Conservation (phyloP, 1,139 yeast species). For the Geotrichum candidum region DNA sequence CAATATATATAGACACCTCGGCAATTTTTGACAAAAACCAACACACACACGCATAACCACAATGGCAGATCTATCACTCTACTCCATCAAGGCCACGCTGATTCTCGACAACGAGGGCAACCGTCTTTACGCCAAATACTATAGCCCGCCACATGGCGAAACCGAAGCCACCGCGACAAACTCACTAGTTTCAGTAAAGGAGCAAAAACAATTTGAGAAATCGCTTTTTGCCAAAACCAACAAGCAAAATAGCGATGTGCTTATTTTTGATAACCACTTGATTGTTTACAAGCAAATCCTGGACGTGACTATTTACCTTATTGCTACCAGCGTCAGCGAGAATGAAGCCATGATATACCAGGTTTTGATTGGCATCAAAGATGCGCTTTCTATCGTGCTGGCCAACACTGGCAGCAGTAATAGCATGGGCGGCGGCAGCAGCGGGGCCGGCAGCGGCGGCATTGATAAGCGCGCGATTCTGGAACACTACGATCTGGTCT, state of each 20-base stretch:
- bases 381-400: slow-evolving; percentile 71
- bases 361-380: slow-evolving; percentile 70
- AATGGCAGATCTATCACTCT: slow-evolving; percentile 39
- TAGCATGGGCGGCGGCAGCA: slow-evolving; percentile 31
- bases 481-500: slow-evolving; percentile 79
- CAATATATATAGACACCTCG: neutral
- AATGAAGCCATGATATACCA: slow-evolving; percentile 80
- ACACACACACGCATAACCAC: slow-evolving; percentile 12
- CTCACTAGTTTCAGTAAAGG: slow-evolving; percentile 41
- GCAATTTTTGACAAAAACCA: neutral
- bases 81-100: slow-evolving; percentile 70
- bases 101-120: slow-evolving; percentile 78
- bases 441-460: slow-evolving; percentile 30
- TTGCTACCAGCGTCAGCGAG: slow-evolving; percentile 71
- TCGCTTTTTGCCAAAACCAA: slow-evolving; percentile 66
- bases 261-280: slow-evolving; percentile 66
- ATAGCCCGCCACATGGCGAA: slow-evolving; percentile 52
- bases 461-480: slow-evolving; percentile 73
- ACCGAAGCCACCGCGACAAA: slow-evolving; percentile 28
- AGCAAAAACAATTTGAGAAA: slow-evolving; percentile 73
- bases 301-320: slow-evolving; percentile 65
- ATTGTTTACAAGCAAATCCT: slow-evolving; percentile 70
- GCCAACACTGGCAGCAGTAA: slow-evolving; percentile 30
- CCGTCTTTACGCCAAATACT: slow-evolving; percentile 81
- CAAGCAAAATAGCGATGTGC: slow-evolving; percentile 74